A percentile compares a stretch with the other conserved stretches of the same genome.
These are phyloP conservation scores for Antarctomyces pellizariae DNA, from an alignment of 495 filamentous ascomycete species.

Conservation along the genomic window DNA sequence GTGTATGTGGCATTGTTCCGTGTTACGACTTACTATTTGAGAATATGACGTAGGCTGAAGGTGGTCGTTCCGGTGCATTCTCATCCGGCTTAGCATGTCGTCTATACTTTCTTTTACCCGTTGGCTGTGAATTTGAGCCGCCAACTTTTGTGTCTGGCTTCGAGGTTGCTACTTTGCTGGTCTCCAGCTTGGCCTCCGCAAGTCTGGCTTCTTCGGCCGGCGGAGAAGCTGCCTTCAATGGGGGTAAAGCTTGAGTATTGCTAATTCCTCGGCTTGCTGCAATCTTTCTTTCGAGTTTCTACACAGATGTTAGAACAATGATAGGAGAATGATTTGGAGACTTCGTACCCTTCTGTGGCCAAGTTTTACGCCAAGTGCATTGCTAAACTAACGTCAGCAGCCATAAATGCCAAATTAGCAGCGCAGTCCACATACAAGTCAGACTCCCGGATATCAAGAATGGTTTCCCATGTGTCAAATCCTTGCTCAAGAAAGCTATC, in stretches of 20 bases:
- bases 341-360: slow-evolving; percentile 48
- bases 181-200: slow-evolving; percentile 8
- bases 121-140: slow-evolving; percentile 12
- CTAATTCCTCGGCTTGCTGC: slow-evolving; percentile 9
- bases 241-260: no score
- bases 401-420: slow-evolving; percentile 1
- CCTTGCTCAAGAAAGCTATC: slow-evolving; percentile 45
- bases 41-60: slow-evolving; percentile 66
- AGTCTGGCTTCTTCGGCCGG: no score
- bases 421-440: slow-evolving; percentile 33
- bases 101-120: slow-evolving; percentile 48
- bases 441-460: slow-evolving; percentile 57
- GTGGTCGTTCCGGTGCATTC: slow-evolving; percentile 50
- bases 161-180: slow-evolving; percentile 7
- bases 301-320: neutral
- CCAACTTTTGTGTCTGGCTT: slow-evolving; percentile 16
- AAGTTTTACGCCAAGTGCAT: slow-evolving; percentile 45
- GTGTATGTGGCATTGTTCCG: neutral
- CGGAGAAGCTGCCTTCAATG: no score
- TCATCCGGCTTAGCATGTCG: slow-evolving; percentile 64
- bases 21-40: slow-evolving; percentile 40
- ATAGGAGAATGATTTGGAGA: neutral
- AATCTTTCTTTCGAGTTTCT: slow-evolving; percentile 25
- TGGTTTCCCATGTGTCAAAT: slow-evolving; percentile 61
- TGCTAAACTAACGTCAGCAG: slow-evolving; percentile 22